A percentile compares a stretch with the other conserved stretches of the same genome.
Conservation (phyloP, 23 red algal species). For the Gracilaria gracilis region DNA sequence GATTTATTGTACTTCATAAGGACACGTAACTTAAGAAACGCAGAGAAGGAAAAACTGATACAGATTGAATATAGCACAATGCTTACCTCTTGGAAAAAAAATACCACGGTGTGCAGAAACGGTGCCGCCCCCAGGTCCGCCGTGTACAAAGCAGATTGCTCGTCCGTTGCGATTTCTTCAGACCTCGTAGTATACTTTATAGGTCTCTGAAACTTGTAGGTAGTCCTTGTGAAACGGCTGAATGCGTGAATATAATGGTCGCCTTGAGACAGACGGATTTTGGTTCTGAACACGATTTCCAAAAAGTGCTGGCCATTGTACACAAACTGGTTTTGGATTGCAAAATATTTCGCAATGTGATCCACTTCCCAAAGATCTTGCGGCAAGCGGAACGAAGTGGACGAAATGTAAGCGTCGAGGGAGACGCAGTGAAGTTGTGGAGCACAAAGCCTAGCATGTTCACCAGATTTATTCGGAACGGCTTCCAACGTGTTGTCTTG, state of each 20-base stretch:
- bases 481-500: too few relatives aligned
- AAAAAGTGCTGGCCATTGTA: conserved; percentile 4
- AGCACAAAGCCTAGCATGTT: neutral
- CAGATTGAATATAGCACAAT: neutral
- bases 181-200: conserved; percentile 79
- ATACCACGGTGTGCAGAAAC: conserved; percentile 64
- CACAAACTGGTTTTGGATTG: neutral
- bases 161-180: conserved; percentile 73
- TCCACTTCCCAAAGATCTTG: neutral
- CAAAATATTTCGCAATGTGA: neutral
- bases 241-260: conserved; percentile 73
- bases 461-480: too few relatives aligned
- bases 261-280: neutral
- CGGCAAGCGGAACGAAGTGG: neutral
- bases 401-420: neutral
- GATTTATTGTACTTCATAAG: neutral
- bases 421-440: neutral
- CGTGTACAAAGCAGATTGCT: conserved; percentile 76
- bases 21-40: neutral
- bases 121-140: conserved; percentile 81
- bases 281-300: neutral
- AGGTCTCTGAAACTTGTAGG: conserved; percentile 62
- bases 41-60: neutral
- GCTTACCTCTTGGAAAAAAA: conserved; percentile 80
- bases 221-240: conserved; percentile 52